Evolutionary conservation across 257 asterid genomes (phyloP).

Genomic region (Ilex asprella): DNA sequence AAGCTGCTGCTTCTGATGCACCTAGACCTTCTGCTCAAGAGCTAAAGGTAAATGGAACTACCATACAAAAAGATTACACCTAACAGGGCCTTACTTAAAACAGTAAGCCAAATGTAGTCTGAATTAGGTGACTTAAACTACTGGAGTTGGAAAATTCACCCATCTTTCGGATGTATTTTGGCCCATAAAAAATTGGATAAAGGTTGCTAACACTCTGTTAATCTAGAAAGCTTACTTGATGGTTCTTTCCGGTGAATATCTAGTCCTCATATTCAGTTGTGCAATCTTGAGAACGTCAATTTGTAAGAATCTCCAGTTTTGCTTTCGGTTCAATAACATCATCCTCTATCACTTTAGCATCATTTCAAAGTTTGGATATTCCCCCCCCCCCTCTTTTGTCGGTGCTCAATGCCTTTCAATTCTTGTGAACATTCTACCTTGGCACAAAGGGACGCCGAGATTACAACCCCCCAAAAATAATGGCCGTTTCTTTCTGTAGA

Average conservation of each 20-base stretch:
- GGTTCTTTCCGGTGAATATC: neutral
- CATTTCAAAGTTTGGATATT: too few species aligned
- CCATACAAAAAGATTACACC: neutral
- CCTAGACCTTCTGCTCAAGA: constrained; percentile 86
- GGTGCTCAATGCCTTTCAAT: too few species aligned
- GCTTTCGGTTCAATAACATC: too few species aligned
- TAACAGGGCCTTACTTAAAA: neutral
- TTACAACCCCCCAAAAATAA: too few species aligned
- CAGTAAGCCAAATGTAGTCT: neutral
- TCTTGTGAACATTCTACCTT: too few species aligned
- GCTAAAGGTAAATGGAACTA: constrained; percentile 44
- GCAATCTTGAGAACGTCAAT: neutral
- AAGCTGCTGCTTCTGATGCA: constrained; percentile 57
- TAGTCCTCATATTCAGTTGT: too few species aligned
- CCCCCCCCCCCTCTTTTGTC: too few species aligned
- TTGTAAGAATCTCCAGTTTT: too few species aligned
- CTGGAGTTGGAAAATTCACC: neutral
- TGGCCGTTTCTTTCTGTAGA: neutral
- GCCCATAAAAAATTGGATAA: too few species aligned
- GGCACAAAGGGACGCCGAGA: too few species aligned
- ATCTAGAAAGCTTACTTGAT: neutral
- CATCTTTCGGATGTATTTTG: neutral
- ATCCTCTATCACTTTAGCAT: too few species aligned
- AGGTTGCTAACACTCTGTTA: neutral
- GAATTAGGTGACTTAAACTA: neutral